A percentile compares a stretch with the other conserved stretches of the same genome.
These are phyloP conservation scores for Colletotrichum gloeosporioides DNA, from an alignment of 2,329 filamentous ascomycete species.

Conservation along the genomic window DNA sequence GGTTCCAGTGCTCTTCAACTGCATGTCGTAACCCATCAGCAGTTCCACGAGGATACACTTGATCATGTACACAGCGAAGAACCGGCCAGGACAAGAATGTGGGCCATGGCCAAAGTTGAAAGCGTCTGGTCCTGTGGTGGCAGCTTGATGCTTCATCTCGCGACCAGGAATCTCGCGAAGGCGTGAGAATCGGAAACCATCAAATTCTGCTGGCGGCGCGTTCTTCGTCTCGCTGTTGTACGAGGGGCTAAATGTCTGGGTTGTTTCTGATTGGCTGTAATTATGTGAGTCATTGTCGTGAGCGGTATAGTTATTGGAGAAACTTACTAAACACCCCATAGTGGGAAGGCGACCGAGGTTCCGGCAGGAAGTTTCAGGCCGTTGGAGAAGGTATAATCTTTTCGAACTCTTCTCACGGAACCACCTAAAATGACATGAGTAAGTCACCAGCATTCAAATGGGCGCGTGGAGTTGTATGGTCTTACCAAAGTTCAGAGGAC, in stretches of 20 bases:
- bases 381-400: slow-evolving; percentile 40
- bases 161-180: slow-evolving; percentile 20
- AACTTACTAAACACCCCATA: slow-evolving; percentile 24
- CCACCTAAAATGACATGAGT: slow-evolving; percentile 31
- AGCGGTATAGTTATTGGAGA: not conserved
- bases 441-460: not conserved
- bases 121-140: slow-evolving; percentile 37
- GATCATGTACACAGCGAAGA: slow-evolving; percentile 22
- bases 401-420: slow-evolving; percentile 40
- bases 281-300: fast-evolving
- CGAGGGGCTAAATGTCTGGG: slow-evolving; percentile 19
- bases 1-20: not conserved
- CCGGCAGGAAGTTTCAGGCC: slow-evolving; percentile 33
- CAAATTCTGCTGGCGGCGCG: slow-evolving; percentile 25
- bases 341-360: slow-evolving; percentile 28
- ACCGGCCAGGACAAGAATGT: slow-evolving; percentile 22
- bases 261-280: slow-evolving; percentile 8
- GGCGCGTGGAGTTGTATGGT: too few species aligned
- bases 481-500: slow-evolving; percentile 27
- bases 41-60: slow-evolving; percentile 22
- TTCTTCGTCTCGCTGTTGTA: slow-evolving; percentile 22
- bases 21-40: slow-evolving; percentile 20
- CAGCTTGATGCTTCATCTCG: slow-evolving; percentile 32
- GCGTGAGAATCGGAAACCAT: slow-evolving; percentile 28
- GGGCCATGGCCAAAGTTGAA: slow-evolving; percentile 43